A percentile compares a stretch with the other conserved stretches of the same genome.
These are phyloP conservation scores for Capronia epimyces DNA, from an alignment of 2,329 filamentous ascomycete genomes.

Conservation along the genomic window DNA sequence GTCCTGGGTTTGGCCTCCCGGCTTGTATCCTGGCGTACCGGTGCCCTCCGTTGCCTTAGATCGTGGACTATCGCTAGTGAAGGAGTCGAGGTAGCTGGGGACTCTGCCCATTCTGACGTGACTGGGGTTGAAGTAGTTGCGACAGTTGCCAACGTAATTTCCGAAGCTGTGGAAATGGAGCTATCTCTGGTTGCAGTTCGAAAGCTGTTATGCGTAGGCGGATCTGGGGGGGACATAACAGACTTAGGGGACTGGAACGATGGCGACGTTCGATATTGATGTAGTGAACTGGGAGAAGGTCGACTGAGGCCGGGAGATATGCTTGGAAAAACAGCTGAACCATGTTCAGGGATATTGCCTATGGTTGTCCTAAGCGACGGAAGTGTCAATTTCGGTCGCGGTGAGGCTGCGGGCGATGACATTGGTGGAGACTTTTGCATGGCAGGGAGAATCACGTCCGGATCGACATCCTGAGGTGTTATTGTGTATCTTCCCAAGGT, in stretches of 20 bases:
- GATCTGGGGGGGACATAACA: constrained; percentile 37
- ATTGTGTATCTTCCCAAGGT: constrained; percentile 34
- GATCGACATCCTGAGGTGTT: constrained; percentile 31
- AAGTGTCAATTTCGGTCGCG: constrained; percentile 36
- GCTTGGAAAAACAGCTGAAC: constrained; percentile 27
- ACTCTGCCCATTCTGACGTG: constrained; percentile 17
- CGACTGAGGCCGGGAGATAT: constrained; percentile 29
- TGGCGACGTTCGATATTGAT: constrained; percentile 32
- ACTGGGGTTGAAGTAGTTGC: constrained; percentile 17
- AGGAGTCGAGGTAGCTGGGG: constrained; percentile 14
- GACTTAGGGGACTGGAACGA: constrained; percentile 36
- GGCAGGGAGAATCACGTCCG: constrained; percentile 36
- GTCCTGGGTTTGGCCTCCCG: not conserved
- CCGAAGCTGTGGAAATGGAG: constrained; percentile 21
- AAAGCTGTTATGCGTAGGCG: constrained; percentile 31
- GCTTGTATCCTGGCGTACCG: not conserved
- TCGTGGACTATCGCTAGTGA: constrained; percentile 4
- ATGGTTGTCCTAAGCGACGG: constrained; percentile 40
- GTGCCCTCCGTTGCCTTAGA: not conserved
- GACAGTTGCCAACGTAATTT: constrained; percentile 17
- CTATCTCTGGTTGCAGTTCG: constrained; percentile 20
- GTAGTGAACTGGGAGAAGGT: constrained; percentile 30
- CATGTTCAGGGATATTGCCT: constrained; percentile 33
- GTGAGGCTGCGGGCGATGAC: constrained; percentile 33
- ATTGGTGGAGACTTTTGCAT: constrained; percentile 36